Base-by-base conservation (phyloP, 2,329 filamentous ascomycete genomes). In the Cercospora sojina region DNA sequence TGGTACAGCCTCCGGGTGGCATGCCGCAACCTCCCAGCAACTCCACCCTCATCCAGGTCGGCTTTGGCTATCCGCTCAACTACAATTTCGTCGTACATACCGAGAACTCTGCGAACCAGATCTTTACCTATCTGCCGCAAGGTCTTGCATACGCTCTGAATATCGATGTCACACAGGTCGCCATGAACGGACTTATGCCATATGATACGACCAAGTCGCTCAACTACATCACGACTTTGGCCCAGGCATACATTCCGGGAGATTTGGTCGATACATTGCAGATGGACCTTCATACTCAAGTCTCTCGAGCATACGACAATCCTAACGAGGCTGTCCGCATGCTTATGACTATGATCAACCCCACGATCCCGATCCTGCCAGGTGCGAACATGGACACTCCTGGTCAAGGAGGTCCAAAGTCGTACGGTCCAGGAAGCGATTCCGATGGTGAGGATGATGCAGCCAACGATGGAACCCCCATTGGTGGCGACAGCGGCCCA, bases 211-310 rank as follows among this genome's bases (percentile, higher is more conserved):
- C 85, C 51, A 76, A 80, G 35, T 84, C 84, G 64, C 83, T 90
- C 62, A 90, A 90, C 49, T 98, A 91, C 80, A 88, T 96, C 70
- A 96, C 92, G 0, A 96, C 93, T 1, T 79, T 92, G 67, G 91
- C 89, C 9, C 73, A 83, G 69, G 80, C 82, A 67, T 83, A 82
- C 66, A 79, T 84, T 57, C 82, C 82, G 1, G 74, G 73, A 27
- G 78, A 82, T 64, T 68, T 80, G 66, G 78, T 82, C 65, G 76
- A 88, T 64, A 83, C 85, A 29, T 83, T 98, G 27, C 81, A 86
- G 64, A 80, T 89, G 69, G 87, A 93, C 74, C 82, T 97, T 66
- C 86, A 87, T 74, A 88, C 88, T 59, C 88, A 91, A 13, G 86
- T 87, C 68, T 90, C 91, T n/a, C 76, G 80, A 23, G 81, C 97